These are phyloP conservation scores for Lithohypha guttulata DNA, from an alignment of 2,329 filamentous ascomycete genomes.

Conservation along the genomic window DNA sequence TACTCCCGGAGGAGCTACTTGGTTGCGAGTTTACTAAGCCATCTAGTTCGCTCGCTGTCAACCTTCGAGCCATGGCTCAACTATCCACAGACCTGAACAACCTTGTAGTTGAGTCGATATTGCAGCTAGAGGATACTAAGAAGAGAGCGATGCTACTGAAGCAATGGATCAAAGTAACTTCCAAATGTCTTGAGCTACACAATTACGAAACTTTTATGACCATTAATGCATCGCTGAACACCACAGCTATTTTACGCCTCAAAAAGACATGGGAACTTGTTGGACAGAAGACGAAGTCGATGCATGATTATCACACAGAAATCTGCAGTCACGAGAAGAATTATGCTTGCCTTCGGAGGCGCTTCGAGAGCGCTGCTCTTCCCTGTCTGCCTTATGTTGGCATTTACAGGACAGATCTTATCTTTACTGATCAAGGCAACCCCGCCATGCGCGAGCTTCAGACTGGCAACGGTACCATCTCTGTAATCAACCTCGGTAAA, in stretches of 20 bases:
- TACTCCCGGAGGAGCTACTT: slow-evolving; percentile 82
- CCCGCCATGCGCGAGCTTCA: slow-evolving; percentile 69
- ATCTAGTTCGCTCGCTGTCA: slow-evolving; percentile 63
- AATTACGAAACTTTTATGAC: slow-evolving; percentile 98
- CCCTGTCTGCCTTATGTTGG: slow-evolving; percentile 93
- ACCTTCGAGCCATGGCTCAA: slow-evolving; percentile 88
- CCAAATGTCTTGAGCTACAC: slow-evolving; percentile 74
- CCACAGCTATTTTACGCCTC: slow-evolving; percentile 77
- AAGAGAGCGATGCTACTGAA: slow-evolving; percentile 85
- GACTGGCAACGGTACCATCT: slow-evolving; percentile 52
- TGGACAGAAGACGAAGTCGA: slow-evolving; percentile 69
- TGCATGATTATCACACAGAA: slow-evolving; percentile 66
- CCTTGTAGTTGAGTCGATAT: slow-evolving; percentile 82
- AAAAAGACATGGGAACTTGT: slow-evolving; percentile 87
- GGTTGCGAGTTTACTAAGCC: slow-evolving; percentile 93
- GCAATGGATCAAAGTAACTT: slow-evolving; percentile 93
- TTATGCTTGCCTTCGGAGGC: slow-evolving; percentile 72
- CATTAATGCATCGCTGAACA: slow-evolving; percentile 88
- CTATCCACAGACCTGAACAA: slow-evolving; percentile 88
- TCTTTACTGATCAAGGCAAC: slow-evolving; percentile 92
- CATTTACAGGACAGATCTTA: slow-evolving; percentile 91
- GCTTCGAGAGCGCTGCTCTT: slow-evolving; percentile 74
- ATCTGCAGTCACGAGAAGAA: slow-evolving; percentile 86
- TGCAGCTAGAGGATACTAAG: slow-evolving; percentile 81
- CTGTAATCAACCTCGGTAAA: slow-evolving; percentile 96